Conservation (phyloP, 345 rosid species). For the Mercurialis annua region DNA sequence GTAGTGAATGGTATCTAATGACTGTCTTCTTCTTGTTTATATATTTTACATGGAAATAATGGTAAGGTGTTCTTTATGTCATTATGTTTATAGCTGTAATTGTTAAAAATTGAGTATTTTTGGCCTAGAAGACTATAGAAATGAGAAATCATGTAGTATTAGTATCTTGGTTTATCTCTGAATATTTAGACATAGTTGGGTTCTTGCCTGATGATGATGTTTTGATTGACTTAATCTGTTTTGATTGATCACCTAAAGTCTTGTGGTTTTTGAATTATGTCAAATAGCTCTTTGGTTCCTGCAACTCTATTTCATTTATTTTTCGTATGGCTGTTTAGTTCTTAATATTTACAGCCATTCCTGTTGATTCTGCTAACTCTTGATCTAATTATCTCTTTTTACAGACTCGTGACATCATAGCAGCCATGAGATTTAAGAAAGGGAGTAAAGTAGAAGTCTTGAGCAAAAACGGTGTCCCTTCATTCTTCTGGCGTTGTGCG, state of each 20-base stretch:
- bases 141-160: background rate
- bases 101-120: conserved; percentile 5
- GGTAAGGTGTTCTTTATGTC: conserved; percentile 3
- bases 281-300: background rate
- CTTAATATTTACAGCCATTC: background rate
- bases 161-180: background rate
- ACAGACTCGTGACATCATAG: conserved; percentile 28
- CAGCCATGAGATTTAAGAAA: conserved; percentile 53
- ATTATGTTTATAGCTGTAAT: background rate
- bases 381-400: conserved; percentile 14
- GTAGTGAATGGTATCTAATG: conserved; percentile 9
- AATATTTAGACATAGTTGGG: background rate
- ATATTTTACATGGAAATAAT: background rate
- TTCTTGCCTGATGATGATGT: background rate
- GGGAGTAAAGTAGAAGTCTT: conserved; percentile 71
- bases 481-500: conserved; percentile 70
- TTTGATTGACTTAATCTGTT: background rate
- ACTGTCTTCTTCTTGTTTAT: background rate
- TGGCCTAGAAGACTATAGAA: background rate
- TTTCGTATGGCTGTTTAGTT: background rate
- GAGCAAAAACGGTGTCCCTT: conserved; percentile 51
- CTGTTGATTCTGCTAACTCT: conserved; percentile 2
- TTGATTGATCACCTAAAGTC: background rate
- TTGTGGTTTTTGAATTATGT: background rate
- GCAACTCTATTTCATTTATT: background rate